Percentiles rank a stretch among this genome's conserved stretches.
phyloP scores from a whole-genome alignment of 306 rosid species.

The Fragaria vesca region DNA sequence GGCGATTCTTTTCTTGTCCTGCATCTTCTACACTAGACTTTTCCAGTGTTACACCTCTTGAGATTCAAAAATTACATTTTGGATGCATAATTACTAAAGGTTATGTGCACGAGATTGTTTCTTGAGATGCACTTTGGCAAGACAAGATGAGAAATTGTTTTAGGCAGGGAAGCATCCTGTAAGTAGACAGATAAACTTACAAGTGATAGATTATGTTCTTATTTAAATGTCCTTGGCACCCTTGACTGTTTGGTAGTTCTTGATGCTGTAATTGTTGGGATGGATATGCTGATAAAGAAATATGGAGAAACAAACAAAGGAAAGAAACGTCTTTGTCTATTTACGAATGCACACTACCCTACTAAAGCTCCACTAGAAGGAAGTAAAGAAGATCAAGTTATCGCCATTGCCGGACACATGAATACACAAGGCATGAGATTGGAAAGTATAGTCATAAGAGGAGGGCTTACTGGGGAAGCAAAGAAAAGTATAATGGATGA shows the following conservation, averaged over 20 bases:
- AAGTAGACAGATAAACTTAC: neutral
- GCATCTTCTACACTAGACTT: neutral
- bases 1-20: neutral
- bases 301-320: constrained; percentile 69
- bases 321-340: constrained; percentile 73
- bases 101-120: neutral
- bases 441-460: constrained; percentile 79
- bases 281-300: constrained; percentile 91
- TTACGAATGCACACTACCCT: constrained; percentile 75
- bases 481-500: constrained; percentile 57
- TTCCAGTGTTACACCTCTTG: neutral
- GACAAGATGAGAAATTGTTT: constrained; percentile 12
- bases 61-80: neutral
- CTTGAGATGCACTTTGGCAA: neutral
- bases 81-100: neutral
- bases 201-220: constrained; percentile 7
- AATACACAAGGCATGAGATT: constrained; percentile 67
- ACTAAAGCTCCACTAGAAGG: constrained; percentile 72
- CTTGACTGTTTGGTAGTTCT: constrained; percentile 84
- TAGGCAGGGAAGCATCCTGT: constrained; percentile 18
- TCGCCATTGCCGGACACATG: constrained; percentile 71
- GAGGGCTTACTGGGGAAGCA: constrained; percentile 44
- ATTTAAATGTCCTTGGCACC: constrained; percentile 27
- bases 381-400: constrained; percentile 80
- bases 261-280: constrained; percentile 84